A percentile compares a stretch with the other conserved stretches of the same genome.
These are phyloP conservation scores for Aristolochia californica DNA, from an alignment of 164 flowering plant genomes.

Conservation along the genomic window DNA sequence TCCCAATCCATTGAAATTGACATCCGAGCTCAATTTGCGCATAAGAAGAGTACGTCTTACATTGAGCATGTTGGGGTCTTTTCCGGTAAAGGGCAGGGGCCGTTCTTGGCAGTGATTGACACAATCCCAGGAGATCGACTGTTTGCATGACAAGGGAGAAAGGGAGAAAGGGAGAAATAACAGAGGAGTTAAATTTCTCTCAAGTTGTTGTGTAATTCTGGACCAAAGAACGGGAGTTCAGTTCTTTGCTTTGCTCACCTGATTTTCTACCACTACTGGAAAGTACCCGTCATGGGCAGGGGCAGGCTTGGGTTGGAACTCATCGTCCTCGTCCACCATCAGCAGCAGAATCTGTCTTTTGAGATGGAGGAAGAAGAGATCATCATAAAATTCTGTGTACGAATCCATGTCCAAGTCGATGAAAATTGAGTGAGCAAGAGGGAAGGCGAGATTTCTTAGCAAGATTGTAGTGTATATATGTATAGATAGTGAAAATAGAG, in stretches of 20 bases:
- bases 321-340: slow-evolving; percentile 30
- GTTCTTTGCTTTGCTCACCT: background rate
- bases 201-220: background rate
- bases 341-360: slow-evolving; percentile 36
- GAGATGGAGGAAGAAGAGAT: slow-evolving; percentile 30
- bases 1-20: background rate
- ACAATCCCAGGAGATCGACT: background rate
- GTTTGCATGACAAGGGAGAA: background rate
- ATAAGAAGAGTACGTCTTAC: background rate
- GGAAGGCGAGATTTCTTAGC: background rate
- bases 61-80: background rate
- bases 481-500: background rate
- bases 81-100: background rate
- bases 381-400: slow-evolving; percentile 19
- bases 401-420: slow-evolving; percentile 5
- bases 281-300: too few species aligned
- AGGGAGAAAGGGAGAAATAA: too few species aligned
- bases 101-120: background rate
- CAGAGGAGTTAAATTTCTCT: too few species aligned
- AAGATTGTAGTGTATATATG: background rate
- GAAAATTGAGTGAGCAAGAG: background rate
- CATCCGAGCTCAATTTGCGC: too few species aligned
- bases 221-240: too few species aligned
- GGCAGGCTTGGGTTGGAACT: background rate
- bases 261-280: background rate